Percentiles rank a stretch among this genome's conserved stretches.
phyloP scores from a whole-genome alignment of 345 rosid species.

The Melaleuca alternifolia region DNA sequence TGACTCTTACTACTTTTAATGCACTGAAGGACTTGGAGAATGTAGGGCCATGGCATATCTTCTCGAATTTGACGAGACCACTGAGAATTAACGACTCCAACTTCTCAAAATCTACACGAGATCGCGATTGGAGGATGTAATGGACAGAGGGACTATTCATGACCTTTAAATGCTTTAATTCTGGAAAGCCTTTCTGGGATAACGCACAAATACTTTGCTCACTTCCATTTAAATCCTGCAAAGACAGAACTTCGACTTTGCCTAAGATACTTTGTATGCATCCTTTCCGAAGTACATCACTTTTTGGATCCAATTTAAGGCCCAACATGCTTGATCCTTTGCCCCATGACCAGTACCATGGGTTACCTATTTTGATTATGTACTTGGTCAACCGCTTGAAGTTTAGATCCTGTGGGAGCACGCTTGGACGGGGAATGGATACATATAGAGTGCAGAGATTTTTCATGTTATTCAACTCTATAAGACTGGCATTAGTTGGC shows the following conservation, averaged over 20 bases:
- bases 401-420: neutral
- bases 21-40: neutral
- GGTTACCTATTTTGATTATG: accelerated
- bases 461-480: neutral
- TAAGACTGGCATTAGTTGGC: neutral
- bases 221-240: accelerated
- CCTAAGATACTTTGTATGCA: neutral
- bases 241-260: neutral
- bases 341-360: too few relatives aligned
- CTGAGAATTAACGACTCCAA: neutral
- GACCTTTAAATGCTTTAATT: too few relatives aligned
- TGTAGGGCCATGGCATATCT: neutral
- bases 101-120: neutral
- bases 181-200: neutral
- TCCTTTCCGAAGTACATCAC: neutral
- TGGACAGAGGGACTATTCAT: accelerated
- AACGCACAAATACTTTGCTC: neutral
- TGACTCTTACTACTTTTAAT: neutral
- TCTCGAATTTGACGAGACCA: neutral
- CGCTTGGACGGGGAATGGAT: neutral
- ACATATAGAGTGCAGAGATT: neutral
- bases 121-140: too few relatives aligned
- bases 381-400: neutral
- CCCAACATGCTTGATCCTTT: neutral
- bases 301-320: neutral